phyloP scores from a whole-genome alignment of 1,139 yeast species.

The Geotrichum restrictum region DNA sequence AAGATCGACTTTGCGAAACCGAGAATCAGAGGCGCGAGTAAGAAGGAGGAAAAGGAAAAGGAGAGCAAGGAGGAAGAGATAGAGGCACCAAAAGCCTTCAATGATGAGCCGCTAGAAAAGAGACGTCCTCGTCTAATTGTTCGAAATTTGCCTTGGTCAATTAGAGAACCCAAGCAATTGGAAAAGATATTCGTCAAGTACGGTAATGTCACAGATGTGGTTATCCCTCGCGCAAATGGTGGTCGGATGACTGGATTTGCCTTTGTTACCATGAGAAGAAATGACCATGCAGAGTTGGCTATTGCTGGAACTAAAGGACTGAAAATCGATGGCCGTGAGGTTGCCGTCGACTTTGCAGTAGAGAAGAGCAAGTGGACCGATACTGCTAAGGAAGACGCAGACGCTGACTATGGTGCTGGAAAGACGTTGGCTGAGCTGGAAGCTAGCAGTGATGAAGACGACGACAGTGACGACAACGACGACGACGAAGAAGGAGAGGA shows the following conservation, averaged over 20 bases:
- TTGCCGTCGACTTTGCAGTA: conserved; percentile 90
- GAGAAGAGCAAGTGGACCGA: conserved; percentile 79
- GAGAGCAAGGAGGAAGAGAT: conserved; percentile 25
- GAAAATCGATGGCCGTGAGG: conserved; percentile 84
- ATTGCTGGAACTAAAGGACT: conserved; percentile 68
- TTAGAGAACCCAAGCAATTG: conserved; percentile 69
- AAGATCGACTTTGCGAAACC: conserved; percentile 87
- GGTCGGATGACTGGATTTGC: conserved; percentile 95
- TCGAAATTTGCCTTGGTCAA: conserved; percentile 94
- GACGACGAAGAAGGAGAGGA: conserved; percentile 33
- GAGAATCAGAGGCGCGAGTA: conserved; percentile 63
- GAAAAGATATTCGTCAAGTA: conserved; percentile 66
- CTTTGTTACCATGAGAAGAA: conserved; percentile 83
- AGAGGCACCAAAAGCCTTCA: conserved; percentile 18
- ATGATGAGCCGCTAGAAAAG: conserved; percentile 42
- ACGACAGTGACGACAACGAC: conserved; percentile 28
- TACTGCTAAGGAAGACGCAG: conserved; percentile 41
- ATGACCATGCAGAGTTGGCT: conserved; percentile 74
- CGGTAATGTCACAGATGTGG: conserved; percentile 87
- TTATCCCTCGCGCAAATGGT: conserved; percentile 81
- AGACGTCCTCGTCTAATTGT: conserved; percentile 81
- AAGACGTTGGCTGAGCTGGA: conserved; percentile 37
- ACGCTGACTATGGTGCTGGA: conserved; percentile 41
- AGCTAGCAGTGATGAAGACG: conserved; percentile 33
- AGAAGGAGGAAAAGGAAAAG: conserved; percentile 27